These are phyloP conservation scores for Yamadazyma conglobata DNA, from an alignment of 1,139 yeast genomes.

Conservation along the genomic window DNA sequence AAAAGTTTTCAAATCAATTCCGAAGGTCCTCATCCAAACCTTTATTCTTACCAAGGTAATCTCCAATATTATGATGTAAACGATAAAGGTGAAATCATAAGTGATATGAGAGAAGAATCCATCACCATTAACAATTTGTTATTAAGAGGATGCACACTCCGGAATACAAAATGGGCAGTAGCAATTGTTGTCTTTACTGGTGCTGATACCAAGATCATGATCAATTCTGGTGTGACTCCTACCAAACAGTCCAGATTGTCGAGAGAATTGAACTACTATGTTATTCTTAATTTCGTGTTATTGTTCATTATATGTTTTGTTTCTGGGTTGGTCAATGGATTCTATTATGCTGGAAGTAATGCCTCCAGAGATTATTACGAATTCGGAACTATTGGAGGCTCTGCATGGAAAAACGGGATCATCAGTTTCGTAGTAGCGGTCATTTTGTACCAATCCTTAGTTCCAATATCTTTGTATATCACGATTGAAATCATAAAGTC, in stretches of 20 bases:
- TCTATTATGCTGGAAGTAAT: conserved; percentile 34
- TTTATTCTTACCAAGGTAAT: conserved; percentile 56
- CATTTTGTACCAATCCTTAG: conserved; percentile 55
- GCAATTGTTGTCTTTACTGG: conserved; percentile 55
- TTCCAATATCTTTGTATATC: conserved; percentile 58
- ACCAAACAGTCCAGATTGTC: conserved; percentile 54
- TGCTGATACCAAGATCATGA: conserved; percentile 53
- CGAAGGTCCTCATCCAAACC: conserved; percentile 55
- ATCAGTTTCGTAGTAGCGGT: conserved; percentile 51
- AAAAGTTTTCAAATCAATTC: conserved; percentile 44
- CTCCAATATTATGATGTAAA: conserved; percentile 30
- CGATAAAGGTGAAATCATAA: conserved; percentile 8
- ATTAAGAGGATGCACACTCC: conserved; percentile 49
- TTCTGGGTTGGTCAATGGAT: conserved; percentile 52
- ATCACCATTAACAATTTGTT: conserved; percentile 47
- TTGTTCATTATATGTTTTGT: conserved; percentile 49
- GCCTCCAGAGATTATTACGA: conserved; percentile 45
- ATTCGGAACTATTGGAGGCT: conserved; percentile 48
- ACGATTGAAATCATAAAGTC: conserved; percentile 60
- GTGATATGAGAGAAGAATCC: conserved; percentile 31
- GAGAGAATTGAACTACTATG: conserved; percentile 49
- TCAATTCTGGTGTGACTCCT: conserved; percentile 56
- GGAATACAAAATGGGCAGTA: conserved; percentile 56
- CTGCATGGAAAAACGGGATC: conserved; percentile 50
- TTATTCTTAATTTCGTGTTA: conserved; percentile 43